A percentile compares a stretch with the other conserved stretches of the same genome.
phyloP scores from a whole-genome alignment of 129 eudicot species.

The Helianthus annuus region HanXRQr2.0-SUNRISE NC_035447.2:139935657-139936156 shows the following conservation, averaged over 20 bases:
- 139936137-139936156: not conserved
- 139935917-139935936: slow-evolving; percentile 91
- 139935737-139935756: not conserved
- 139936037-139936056: not conserved
- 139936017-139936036: not conserved
- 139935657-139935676: slow-evolving; percentile 85
- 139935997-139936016: not conserved
- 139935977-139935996: too few relatives aligned
- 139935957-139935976: slow-evolving; percentile 19
- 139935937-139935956: slow-evolving; percentile 94
- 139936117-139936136: not conserved
- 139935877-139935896: slow-evolving; percentile 59
- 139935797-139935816: slow-evolving; percentile 3
- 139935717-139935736: too few relatives aligned
- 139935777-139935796: slow-evolving; percentile 5
- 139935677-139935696: slow-evolving; percentile 86
- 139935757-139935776: not conserved
- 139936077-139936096: too few relatives aligned
- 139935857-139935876: slow-evolving; percentile 87
- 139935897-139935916: slow-evolving; percentile 70
- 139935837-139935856: slow-evolving; percentile 87
- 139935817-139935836: slow-evolving; percentile 60
- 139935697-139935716: slow-evolving; percentile 15
- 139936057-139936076: not conserved
- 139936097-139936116: not conserved